Evolutionary conservation across 306 rosid genomes (phyloP), one percentile per base, ranked within the genome.

Genomic region (Inga leiocalycina): DNA sequence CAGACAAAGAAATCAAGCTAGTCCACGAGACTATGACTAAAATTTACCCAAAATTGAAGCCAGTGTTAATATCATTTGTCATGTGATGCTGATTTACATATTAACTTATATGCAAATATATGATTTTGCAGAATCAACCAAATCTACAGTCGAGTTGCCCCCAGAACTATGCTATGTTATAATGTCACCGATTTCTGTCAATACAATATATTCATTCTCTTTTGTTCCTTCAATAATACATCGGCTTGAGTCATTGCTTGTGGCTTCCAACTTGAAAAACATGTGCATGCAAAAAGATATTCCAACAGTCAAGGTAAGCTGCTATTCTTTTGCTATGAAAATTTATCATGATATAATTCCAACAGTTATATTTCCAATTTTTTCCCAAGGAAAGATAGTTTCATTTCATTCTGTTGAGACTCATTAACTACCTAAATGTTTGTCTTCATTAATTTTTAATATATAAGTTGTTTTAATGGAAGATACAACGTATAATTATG

Each of bases 171-270:
- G 99, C 74, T 62, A 13, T 75, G 78, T 95, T 14, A 73, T 93
- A 62, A 89, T 95, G 94, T 90, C 98, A 19, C 97, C 98, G 0
- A 75, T 93, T 76, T 81, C 93, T n/a, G 20, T 86, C 39, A 68
- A 61, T 44, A 88, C 81, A 2, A 46, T 92, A 35, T 89, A 90
- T 85, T 82, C 98, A 10, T 93, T 88, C 80, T 89, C 99, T 8
- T 91, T 88, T 79, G 66, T 90, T 77, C 99, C 99, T 0, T 91
- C 96, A 10, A 90, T 93, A 79, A 93, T 95, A 96, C 94, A 93
- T 83, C 89, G 88, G 71, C 67, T 95, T 32, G 94, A 93, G 86
- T 85, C 96, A 20, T 74, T 92, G 81, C 91, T 95, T 64, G 52
- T 74, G 46, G 98, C 99, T 79, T 76, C 41, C 81, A 92, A 86